phyloP scores from a whole-genome alignment of 495 filamentous ascomycete species.

The Pyrenopolyporus hunteri region DNA sequence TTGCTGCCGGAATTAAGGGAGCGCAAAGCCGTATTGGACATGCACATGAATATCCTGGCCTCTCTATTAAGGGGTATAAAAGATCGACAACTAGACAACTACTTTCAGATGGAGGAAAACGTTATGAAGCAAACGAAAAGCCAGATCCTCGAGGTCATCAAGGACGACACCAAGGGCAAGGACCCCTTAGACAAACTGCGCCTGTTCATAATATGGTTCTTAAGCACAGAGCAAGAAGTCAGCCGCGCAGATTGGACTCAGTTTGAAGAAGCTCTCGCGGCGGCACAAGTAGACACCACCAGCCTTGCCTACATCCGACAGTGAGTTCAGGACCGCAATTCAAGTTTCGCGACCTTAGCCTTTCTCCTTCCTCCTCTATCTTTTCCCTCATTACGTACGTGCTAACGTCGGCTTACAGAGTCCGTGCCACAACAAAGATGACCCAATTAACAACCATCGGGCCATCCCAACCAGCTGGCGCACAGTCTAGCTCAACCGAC shows the following conservation, averaged over 20 bases:
- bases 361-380: neutral
- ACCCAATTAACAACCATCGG: constrained; percentile 91
- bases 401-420: constrained; percentile 59
- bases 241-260: constrained; percentile 79
- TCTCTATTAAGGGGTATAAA: constrained; percentile 87
- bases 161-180: constrained; percentile 78
- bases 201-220: constrained; percentile 95
- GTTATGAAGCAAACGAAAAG: constrained; percentile 90
- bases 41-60: constrained; percentile 99
- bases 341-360: too few species aligned
- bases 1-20: constrained; percentile 90
- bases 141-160: constrained; percentile 88
- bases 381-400: neutral
- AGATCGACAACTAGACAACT: constrained; percentile 93
- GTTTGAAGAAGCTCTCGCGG: constrained; percentile 85
- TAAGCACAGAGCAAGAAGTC: constrained; percentile 92
- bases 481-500: constrained; percentile 66
- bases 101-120: constrained; percentile 93
- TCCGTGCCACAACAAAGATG: constrained; percentile 96
- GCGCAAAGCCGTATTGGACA: constrained; percentile 88
- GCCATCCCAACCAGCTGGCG: constrained; percentile 62
- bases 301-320: constrained; percentile 84
- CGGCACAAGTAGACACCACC: constrained; percentile 72
- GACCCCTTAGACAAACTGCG: constrained; percentile 87
- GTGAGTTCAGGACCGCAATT: constrained; percentile 60